Conservation (phyloP, 805 yeast genomes). For the Sugiyamaella boreocaroliniensis region DNA sequence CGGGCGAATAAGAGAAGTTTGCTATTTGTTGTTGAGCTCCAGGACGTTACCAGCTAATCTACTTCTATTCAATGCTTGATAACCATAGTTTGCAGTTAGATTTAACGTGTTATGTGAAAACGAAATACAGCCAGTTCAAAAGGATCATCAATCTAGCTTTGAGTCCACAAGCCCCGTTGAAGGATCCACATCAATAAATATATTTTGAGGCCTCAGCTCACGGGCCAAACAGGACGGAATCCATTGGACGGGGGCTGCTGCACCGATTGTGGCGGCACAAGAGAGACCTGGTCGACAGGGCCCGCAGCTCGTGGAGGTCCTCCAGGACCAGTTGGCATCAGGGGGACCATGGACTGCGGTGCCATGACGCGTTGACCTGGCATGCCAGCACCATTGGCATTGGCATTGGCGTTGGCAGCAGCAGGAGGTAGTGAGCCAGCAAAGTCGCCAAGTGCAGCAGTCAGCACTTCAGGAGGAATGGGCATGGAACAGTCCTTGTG, state of each 20-base stretch:
- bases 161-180: too few relatives aligned
- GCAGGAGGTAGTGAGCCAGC: not conserved
- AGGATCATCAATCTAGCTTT: too few relatives aligned
- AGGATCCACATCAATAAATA: too few relatives aligned
- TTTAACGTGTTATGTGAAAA: too few relatives aligned
- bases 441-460: slow-evolving; percentile 2
- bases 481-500: slow-evolving; percentile 12
- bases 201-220: not conserved
- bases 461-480: not conserved
- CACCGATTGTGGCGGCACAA: not conserved
- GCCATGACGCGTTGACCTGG: not conserved
- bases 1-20: too few relatives aligned
- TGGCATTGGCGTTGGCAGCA: too few relatives aligned
- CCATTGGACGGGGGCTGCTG: not conserved
- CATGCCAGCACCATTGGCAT: not conserved
- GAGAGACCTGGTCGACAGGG: not conserved
- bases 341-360: not conserved
- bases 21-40: too few relatives aligned
- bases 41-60: too few relatives aligned
- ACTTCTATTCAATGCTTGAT: too few relatives aligned
- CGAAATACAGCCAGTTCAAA: too few relatives aligned
- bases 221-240: not conserved
- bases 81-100: too few relatives aligned
- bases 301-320: not conserved
- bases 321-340: not conserved